A percentile compares a stretch with the other conserved stretches of the same genome.
These are phyloP conservation scores for Elaeagnus macrophylla DNA, from an alignment of 306 rosid genomes.

Conservation along the genomic window DNA sequence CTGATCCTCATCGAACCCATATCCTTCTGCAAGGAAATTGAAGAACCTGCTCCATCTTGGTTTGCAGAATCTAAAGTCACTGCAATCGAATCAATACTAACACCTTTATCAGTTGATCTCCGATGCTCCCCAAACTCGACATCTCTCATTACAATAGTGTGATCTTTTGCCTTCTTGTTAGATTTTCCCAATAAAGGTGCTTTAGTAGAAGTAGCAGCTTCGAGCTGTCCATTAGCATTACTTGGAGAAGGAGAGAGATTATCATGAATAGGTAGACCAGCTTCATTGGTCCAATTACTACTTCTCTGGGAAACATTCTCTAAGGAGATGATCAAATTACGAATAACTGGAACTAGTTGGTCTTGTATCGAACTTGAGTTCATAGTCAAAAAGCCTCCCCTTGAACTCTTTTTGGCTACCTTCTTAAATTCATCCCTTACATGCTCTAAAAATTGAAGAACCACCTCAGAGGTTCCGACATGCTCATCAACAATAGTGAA, in stretches of 20 bases:
- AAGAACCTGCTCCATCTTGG: constrained; percentile 49
- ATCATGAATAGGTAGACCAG: constrained; percentile 23
- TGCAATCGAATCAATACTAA: constrained; percentile 31
- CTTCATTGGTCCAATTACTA: constrained; percentile 47
- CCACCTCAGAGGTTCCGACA: constrained; percentile 45
- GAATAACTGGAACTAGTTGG: constrained; percentile 59
- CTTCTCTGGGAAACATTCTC: constrained; percentile 53
- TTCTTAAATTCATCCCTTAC: constrained; percentile 67
- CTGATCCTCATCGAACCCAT: constrained; percentile 54
- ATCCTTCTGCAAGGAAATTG: constrained; percentile 52
- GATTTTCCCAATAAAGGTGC: constrained; percentile 74
- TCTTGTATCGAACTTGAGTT: constrained; percentile 49
- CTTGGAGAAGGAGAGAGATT: constrained; percentile 59
- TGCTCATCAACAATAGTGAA: constrained; percentile 56
- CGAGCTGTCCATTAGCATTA: constrained; percentile 53
- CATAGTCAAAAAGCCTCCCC: constrained; percentile 50
- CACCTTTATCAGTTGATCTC: constrained; percentile 63
- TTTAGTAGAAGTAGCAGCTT: constrained; percentile 60
- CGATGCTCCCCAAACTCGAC: constrained; percentile 61
- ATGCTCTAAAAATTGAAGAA: constrained; percentile 65
- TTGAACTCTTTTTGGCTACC: constrained; percentile 47
- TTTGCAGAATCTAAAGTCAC: constrained; percentile 28
- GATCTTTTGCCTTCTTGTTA: constrained; percentile 69
- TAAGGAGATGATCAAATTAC: constrained; percentile 49
- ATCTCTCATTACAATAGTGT: constrained; percentile 62